Percentiles rank a stretch among this genome's conserved stretches.
Conservation (phyloP, 306 rosid species). For the Quercus variabilis region DNA sequence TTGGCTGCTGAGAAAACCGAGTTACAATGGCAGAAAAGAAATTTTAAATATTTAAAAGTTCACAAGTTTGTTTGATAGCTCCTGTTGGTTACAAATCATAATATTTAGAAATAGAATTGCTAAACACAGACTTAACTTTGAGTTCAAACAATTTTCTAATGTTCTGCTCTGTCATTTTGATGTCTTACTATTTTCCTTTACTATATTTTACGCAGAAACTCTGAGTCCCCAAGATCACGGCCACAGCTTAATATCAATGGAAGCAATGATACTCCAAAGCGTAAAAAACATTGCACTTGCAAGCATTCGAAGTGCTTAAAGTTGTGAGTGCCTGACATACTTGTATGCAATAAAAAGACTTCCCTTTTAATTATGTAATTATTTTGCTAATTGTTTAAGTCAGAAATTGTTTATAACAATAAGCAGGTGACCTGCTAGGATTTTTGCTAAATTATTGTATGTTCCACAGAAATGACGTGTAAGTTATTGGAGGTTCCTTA, state of each 20-base stretch:
- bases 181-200: neutral
- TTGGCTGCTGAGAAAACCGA: neutral
- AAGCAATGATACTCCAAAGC: slow-evolving; percentile 83
- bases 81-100: neutral
- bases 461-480: neutral
- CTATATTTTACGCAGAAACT: slow-evolving; percentile 54
- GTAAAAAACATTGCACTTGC: slow-evolving; percentile 91
- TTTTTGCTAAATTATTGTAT: neutral
- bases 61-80: neutral
- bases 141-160: slow-evolving; percentile 23
- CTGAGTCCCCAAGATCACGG: slow-evolving; percentile 80
- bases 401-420: neutral
- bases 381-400: neutral
- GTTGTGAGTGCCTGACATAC: slow-evolving; percentile 52
- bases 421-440: neutral
- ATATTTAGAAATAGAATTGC: neutral
- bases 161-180: slow-evolving; percentile 13
- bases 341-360: neutral
- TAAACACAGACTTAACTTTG: slow-evolving; percentile 28
- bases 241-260: slow-evolving; percentile 60
- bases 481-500: neutral
- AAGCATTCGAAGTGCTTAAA: slow-evolving; percentile 93
- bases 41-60: neutral
- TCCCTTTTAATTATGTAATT: neutral
- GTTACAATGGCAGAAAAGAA: neutral